Percentiles rank a stretch among this genome's conserved stretches.
These are phyloP conservation scores for Evernia prunastri DNA, from an alignment of 495 filamentous ascomycete genomes.

Conservation along the genomic window DNA sequence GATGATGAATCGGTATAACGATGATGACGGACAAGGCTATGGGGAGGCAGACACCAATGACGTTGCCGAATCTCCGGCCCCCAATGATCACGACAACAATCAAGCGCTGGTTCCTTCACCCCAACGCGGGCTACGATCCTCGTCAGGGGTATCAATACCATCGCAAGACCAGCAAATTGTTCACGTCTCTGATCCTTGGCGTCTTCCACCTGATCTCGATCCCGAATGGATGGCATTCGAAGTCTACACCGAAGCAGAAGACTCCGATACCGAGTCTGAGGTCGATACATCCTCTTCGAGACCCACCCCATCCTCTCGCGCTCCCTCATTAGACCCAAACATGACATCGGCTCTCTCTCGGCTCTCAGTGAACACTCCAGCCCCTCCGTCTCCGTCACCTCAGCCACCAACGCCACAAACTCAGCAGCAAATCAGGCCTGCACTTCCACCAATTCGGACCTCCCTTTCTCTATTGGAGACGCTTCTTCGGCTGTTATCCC, in stretches of 20 bases:
- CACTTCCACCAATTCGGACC: slow-evolving; percentile 54
- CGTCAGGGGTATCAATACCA: slow-evolving; percentile 4
- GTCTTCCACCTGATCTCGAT: slow-evolving; percentile 72
- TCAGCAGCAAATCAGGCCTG: slow-evolving; percentile 34
- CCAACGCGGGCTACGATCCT: background rate
- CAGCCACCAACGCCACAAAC: slow-evolving; percentile 35
- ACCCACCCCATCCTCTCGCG: slow-evolving; percentile 14
- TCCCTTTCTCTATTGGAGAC: slow-evolving; percentile 92
- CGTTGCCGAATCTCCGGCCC: slow-evolving; percentile 6
- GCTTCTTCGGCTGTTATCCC: slow-evolving; percentile 79
- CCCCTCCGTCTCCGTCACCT: slow-evolving; percentile 35
- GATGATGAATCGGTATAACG: slow-evolving; percentile 49
- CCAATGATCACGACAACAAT: background rate
- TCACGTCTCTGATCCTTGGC: slow-evolving; percentile 43
- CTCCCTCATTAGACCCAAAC: slow-evolving; percentile 35
- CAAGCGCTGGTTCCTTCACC: slow-evolving; percentile 10
- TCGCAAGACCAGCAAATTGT: slow-evolving; percentile 1
- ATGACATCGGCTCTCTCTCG: slow-evolving; percentile 40
- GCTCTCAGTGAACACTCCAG: slow-evolving; percentile 20
- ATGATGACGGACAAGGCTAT: slow-evolving; percentile 33
- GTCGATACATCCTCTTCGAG: slow-evolving; percentile 32
- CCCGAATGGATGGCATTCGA: slow-evolving; percentile 96
- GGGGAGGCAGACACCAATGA: slow-evolving; percentile 8
- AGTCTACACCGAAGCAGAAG: slow-evolving; percentile 63
- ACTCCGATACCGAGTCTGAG: slow-evolving; percentile 55